Conservation (phyloP, 192 early-diverging fungal species). For the Geosiphon pyriformis region DNA sequence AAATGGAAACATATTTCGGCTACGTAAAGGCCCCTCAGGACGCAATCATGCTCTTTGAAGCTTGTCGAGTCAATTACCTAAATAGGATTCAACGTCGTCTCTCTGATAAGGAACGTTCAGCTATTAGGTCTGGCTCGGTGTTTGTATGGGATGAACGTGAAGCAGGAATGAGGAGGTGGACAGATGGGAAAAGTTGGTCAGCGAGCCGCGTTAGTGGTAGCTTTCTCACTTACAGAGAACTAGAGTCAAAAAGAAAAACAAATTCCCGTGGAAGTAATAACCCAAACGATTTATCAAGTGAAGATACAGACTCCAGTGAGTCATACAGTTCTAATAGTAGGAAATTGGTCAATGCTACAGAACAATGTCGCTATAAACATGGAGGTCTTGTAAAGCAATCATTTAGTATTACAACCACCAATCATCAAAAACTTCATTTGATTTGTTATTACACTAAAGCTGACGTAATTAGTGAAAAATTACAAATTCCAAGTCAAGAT, state of each 20-base stretch:
- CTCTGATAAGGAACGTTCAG: constrained; percentile 74
- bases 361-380: constrained; percentile 57
- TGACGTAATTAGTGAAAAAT: constrained; percentile 59
- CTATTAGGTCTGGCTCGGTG: constrained; percentile 78
- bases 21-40: constrained; percentile 83
- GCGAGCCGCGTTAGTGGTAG: constrained; percentile 81
- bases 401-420: constrained; percentile 76
- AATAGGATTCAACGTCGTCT: constrained; percentile 75
- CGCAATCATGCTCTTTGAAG: constrained; percentile 85
- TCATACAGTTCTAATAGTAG: constrained; percentile 19
- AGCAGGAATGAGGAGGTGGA: constrained; percentile 89
- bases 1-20: constrained; percentile 79
- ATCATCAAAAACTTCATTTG: constrained; percentile 76
- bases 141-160: constrained; percentile 92
- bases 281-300: constrained; percentile 26
- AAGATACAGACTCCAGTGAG: constrained; percentile 29
- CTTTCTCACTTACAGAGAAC: constrained; percentile 86
- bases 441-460: constrained; percentile 88
- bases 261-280: constrained; percentile 33
- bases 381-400: constrained; percentile 86
- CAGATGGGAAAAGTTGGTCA: constrained; percentile 86
- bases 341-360: constrained; percentile 16
- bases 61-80: constrained; percentile 70
- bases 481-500: constrained; percentile 65
- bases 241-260: constrained; percentile 58